These are phyloP conservation scores for Neurospora sp. DNA, from an alignment of 495 filamentous ascomycete genomes.

Conservation along the genomic window DNA sequence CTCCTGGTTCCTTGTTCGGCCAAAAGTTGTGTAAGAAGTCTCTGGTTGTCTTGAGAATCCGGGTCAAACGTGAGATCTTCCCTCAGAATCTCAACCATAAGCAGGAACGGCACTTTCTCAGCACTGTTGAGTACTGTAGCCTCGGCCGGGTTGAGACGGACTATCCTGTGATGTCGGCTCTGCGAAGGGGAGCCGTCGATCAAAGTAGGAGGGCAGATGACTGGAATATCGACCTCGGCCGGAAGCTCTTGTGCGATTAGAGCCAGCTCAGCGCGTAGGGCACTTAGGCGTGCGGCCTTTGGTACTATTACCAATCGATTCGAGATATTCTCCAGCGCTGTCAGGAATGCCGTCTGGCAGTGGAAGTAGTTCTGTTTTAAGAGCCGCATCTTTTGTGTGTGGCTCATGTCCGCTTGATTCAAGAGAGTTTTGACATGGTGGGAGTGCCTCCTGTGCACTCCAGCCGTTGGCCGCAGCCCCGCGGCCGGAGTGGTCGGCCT, in stretches of 20 bases:
- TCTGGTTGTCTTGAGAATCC: constrained; percentile 51
- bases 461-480: constrained; percentile 41
- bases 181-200: constrained; percentile 51
- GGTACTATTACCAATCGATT: constrained; percentile 64
- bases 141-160: constrained; percentile 66
- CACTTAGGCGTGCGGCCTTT: constrained; percentile 64
- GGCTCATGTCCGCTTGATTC: constrained; percentile 44
- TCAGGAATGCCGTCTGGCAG: constrained; percentile 60
- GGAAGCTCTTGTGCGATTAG: constrained; percentile 63
- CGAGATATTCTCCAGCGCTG: constrained; percentile 65
- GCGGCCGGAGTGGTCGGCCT: constrained; percentile 41
- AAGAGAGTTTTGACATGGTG: constrained; percentile 37
- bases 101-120: constrained; percentile 64
- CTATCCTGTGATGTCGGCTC: constrained; percentile 63
- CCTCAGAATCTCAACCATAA: constrained; percentile 65
- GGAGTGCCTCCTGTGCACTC: constrained; percentile 33
- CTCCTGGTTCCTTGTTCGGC: constrained; percentile 50
- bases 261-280: constrained; percentile 62
- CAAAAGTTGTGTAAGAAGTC: constrained; percentile 47
- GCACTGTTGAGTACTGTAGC: constrained; percentile 70
- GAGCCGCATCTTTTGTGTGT: constrained; percentile 47
- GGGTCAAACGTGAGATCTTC: constrained; percentile 71
- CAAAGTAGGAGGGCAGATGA: constrained; percentile 59
- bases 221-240: constrained; percentile 65
- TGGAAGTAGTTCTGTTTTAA: constrained; percentile 66